phyloP scores from a whole-genome alignment of 306 rosid genomes.

The Rosa multiflora region DNA sequence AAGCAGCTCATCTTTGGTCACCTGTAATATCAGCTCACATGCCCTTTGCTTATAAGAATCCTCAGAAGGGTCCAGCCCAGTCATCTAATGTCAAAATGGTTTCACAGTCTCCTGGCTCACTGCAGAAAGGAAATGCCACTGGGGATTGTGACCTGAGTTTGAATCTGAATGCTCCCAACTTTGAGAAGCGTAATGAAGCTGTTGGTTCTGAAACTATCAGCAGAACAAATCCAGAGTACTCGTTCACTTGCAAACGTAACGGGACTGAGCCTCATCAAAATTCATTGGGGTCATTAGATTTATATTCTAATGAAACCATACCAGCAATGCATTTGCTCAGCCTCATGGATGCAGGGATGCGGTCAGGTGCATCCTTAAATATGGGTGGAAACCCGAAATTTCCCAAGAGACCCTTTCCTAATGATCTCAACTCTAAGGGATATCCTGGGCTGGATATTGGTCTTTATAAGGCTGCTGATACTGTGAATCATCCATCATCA shows the following conservation, averaged over 20 bases:
- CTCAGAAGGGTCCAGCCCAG: constrained; percentile 56
- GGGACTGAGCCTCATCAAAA: constrained; percentile 58
- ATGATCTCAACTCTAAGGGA: constrained; percentile 50
- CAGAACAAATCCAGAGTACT: constrained; percentile 55
- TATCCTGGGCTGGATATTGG: constrained; percentile 44
- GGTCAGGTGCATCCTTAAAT: constrained; percentile 57
- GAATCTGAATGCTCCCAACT: constrained; percentile 46
- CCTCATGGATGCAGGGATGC: constrained; percentile 95
- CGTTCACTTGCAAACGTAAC: constrained; percentile 49
- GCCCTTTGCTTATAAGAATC: constrained; percentile 43
- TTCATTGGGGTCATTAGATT: constrained; percentile 58
- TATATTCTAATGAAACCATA: constrained; percentile 86
- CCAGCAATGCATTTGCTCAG: constrained; percentile 99
- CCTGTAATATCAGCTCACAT: constrained; percentile 42
- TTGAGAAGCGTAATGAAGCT: constrained; percentile 52
- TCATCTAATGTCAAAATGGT: constrained; percentile 39
- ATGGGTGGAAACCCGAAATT: constrained; percentile 43
- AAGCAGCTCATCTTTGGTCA: constrained; percentile 67
- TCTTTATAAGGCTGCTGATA: constrained; percentile 45
- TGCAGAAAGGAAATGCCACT: constrained; percentile 48
- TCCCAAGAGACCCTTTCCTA: constrained; percentile 55
- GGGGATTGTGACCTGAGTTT: constrained; percentile 52
- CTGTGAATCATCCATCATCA: constrained; percentile 43
- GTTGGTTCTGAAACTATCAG: constrained; percentile 47
- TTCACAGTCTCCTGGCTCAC: constrained; percentile 40